Conservation (phyloP, 495 filamentous ascomycete genomes). For the Penicillium coffeae region DNA sequence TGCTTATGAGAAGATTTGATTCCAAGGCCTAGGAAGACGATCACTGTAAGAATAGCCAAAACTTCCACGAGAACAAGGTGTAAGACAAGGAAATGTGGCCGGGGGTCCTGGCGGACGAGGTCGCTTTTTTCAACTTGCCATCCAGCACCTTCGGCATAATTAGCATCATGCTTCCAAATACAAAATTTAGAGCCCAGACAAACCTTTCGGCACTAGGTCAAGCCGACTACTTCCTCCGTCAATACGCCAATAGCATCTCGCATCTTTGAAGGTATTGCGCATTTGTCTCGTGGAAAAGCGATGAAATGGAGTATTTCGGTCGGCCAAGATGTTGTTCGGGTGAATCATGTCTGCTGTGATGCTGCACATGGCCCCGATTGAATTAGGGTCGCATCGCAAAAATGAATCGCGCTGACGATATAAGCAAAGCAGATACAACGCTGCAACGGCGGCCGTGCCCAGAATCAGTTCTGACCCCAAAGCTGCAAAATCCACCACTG, state of each 20-base stretch:
- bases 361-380: slow-evolving; percentile 20
- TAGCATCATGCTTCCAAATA: too few species aligned
- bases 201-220: slow-evolving; percentile 9
- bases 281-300: slow-evolving; percentile 19
- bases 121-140: not conserved
- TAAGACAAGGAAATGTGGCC: slow-evolving; percentile 25
- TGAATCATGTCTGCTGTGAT: slow-evolving; percentile 12
- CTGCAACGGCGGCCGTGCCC: not conserved
- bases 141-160: not conserved
- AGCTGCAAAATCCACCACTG: slow-evolving; percentile 12
- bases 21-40: slow-evolving; percentile 12
- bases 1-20: slow-evolving; percentile 4
- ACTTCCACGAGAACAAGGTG: slow-evolving; percentile 21
- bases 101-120: slow-evolving; percentile 5
- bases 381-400: slow-evolving; percentile 12
- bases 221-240: slow-evolving; percentile 4
- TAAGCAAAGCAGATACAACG: slow-evolving; percentile 1
- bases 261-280: slow-evolving; percentile 12
- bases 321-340: not conserved
- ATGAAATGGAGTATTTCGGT: slow-evolving; percentile 5
- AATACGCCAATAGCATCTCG: slow-evolving; percentile 17
- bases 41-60: slow-evolving; percentile 8
- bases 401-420: slow-evolving; percentile 13
- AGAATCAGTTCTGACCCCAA: slow-evolving; percentile 12
- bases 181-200: not conserved